Evolutionary conservation across 2,329 filamentous ascomycete genomes (phyloP).

Genomic region (Aspergillus versicolor): DNA sequence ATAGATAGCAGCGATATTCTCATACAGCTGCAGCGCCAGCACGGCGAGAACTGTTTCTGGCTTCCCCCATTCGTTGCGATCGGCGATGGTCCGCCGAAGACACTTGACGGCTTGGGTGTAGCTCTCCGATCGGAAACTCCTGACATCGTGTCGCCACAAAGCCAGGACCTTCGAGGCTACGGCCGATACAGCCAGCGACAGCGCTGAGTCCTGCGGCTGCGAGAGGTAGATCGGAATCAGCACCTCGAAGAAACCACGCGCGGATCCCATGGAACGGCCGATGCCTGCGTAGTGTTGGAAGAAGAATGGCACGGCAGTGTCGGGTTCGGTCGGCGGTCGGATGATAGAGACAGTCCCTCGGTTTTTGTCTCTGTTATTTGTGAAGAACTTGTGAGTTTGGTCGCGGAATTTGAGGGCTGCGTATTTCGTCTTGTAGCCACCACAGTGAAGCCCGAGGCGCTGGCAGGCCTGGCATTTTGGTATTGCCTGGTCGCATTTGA

Average conservation of each 20-base stretch:
- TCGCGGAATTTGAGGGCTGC: conserved; percentile 1
- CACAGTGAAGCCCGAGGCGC: neutral
- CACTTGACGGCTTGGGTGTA: neutral
- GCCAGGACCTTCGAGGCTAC: neutral
- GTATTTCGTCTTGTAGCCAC: conserved; percentile 2
- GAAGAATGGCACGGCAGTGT: conserved; percentile 1
- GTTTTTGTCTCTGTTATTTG: neutral
- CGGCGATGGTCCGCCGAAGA: neutral
- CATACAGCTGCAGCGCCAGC: conserved; percentile 20
- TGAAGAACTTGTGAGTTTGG: neutral
- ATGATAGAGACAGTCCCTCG: too few species aligned
- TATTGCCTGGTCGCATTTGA: conserved; percentile 1
- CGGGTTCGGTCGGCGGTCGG: neutral
- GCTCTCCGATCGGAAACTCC: neutral
- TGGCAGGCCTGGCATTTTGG: conserved; percentile 1
- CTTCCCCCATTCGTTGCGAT: conserved; percentile 7
- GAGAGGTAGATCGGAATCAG: conserved; percentile 15
- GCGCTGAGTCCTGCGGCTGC: conserved; percentile 15
- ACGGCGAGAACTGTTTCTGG: conserved; percentile 15
- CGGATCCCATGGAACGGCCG: conserved; percentile 10
- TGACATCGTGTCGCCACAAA: neutral
- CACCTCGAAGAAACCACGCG: conserved; percentile 18
- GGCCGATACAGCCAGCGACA: conserved; percentile 19
- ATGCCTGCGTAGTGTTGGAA: neutral
- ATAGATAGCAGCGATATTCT: conserved; percentile 20